Evolutionary conservation across 495 filamentous ascomycete genomes (phyloP).

Genomic region (Bryoglossum gracile): DNA sequence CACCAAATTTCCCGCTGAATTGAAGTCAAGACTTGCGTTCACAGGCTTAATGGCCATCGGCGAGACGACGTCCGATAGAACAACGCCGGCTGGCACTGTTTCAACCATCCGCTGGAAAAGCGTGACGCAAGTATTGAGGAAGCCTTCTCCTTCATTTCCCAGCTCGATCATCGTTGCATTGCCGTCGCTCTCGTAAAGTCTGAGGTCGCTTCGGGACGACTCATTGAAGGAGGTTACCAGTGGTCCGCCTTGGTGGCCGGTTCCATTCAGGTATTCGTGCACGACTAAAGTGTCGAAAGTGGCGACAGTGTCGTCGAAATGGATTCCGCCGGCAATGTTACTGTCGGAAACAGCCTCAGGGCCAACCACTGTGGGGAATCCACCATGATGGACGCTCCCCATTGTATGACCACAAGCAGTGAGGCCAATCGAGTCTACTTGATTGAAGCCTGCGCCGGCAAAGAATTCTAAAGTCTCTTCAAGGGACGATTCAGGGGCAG

Average conservation of each 20-base stretch:
- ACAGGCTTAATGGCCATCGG: slow-evolving; percentile 14
- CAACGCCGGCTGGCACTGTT: slow-evolving; percentile 31
- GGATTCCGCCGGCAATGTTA: slow-evolving; percentile 28
- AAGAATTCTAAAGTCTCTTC: slow-evolving; percentile 18
- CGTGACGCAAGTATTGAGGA: slow-evolving; percentile 27
- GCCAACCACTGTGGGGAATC: slow-evolving; percentile 13
- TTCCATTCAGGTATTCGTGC: slow-evolving; percentile 14
- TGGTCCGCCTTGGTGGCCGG: slow-evolving; percentile 19
- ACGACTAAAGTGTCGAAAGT: slow-evolving; percentile 14
- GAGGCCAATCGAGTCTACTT: slow-evolving; percentile 12
- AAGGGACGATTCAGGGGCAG: slow-evolving; percentile 28
- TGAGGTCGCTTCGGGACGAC: slow-evolving; percentile 33
- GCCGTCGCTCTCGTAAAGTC: slow-evolving; percentile 34
- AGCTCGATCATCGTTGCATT: slow-evolving; percentile 33
- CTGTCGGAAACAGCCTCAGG: slow-evolving; percentile 19
- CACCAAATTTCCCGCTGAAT: slow-evolving; percentile 5
- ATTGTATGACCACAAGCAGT: slow-evolving; percentile 18
- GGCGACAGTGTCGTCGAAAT: slow-evolving; percentile 11
- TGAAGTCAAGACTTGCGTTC: slow-evolving; percentile 16
- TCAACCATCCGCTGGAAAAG: slow-evolving; percentile 38
- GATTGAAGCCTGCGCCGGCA: slow-evolving; percentile 23
- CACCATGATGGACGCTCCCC: slow-evolving; percentile 15
- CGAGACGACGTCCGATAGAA: slow-evolving; percentile 28
- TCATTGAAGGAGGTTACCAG: slow-evolving; percentile 28
- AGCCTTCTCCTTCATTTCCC: slow-evolving; percentile 23